Base-by-base conservation (phyloP, 2,329 filamentous ascomycete species). In the Hypoxylon sp. region DNA sequence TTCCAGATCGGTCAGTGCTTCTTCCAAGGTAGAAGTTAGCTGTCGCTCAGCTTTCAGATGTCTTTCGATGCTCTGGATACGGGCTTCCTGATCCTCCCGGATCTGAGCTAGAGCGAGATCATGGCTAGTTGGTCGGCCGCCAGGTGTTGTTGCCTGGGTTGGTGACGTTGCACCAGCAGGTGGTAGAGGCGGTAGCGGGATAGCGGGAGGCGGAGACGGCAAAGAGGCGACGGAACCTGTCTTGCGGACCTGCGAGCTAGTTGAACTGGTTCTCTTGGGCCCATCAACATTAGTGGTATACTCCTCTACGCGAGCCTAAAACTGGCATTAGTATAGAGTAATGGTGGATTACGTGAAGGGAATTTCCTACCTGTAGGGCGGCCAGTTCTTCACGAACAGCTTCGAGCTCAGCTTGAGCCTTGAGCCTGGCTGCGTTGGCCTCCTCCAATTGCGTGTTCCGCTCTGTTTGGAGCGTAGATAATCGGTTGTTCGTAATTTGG, bases 1-100 rank as follows among this genome's bases (percentile, higher is more conserved):
- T 82, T 99, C 96, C 39, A 99, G 88, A 75, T 99, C 96, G 1
- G 93, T 95, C 31, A 99, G 89, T 6, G 96, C 96, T 81, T 98
- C 95, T 80, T 99, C 96, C 42, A 99, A 87, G 1, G 95, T 98
- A 52, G 93, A 91, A 0, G 95, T 99, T 65, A 99, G 90, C 80
- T 98, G 95, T 79, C 97, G 97, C 85, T 99, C 96, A 2, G 96
- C 96, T 72, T 92, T 92, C 24, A 99, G 87, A 77, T 98, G 94
- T 84, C 98, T 98, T 85, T 99, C 95, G 70, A 99, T 97, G 6
- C 93, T 97, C 67, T 92, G 91, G 77, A 99, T 97, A 70, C 94
- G 94, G 47, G 93, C 92, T 79, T 99, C 96, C 79, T 98, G 94
- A 75, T 99, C 96, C 76, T 98, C 95, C 67, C 95, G 89, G 72